Percentiles rank a stretch among this genome's conserved stretches.
Conservation (phyloP, 2,329 filamentous ascomycete species). For the Paramyrothecium roridum region DNA sequence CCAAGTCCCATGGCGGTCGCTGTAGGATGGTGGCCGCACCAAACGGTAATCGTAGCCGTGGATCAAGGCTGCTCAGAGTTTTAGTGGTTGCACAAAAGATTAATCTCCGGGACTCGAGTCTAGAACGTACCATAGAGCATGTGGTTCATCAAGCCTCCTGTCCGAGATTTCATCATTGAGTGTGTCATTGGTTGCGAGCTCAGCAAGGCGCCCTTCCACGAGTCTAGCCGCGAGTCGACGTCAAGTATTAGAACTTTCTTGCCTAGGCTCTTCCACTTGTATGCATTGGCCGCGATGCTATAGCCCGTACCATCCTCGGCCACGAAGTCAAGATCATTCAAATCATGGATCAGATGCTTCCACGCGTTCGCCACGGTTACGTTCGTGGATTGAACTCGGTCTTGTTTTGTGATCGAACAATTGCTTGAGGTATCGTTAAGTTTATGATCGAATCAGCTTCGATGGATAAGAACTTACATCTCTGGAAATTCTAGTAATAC, state of each 20-base stretch:
- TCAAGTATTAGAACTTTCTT: slow-evolving; percentile 1
- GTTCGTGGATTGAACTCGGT: too few species aligned
- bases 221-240: slow-evolving; percentile 1
- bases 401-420: too few species aligned
- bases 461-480: too few species aligned
- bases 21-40: slow-evolving; percentile 25
- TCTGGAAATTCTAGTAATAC: too few species aligned
- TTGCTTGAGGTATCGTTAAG: too few species aligned
- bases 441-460: too few species aligned
- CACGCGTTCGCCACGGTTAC: background rate
- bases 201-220: background rate
- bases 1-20: slow-evolving; percentile 35
- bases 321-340: background rate
- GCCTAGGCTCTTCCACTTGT: background rate
- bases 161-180: background rate
- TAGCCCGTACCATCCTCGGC: background rate
- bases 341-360: background rate
- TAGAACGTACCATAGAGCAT: background rate
- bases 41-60: slow-evolving; percentile 40
- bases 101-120: too few species aligned
- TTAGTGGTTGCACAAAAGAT: too few species aligned
- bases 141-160: background rate
- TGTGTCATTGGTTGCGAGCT: background rate
- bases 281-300: background rate
- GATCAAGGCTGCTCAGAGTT: slow-evolving; percentile 23